Evolutionary conservation across 2,329 filamentous ascomycete species (phyloP), one percentile per base, ranked within the genome.

Genomic region (Cytospora schulzeri): DNA sequence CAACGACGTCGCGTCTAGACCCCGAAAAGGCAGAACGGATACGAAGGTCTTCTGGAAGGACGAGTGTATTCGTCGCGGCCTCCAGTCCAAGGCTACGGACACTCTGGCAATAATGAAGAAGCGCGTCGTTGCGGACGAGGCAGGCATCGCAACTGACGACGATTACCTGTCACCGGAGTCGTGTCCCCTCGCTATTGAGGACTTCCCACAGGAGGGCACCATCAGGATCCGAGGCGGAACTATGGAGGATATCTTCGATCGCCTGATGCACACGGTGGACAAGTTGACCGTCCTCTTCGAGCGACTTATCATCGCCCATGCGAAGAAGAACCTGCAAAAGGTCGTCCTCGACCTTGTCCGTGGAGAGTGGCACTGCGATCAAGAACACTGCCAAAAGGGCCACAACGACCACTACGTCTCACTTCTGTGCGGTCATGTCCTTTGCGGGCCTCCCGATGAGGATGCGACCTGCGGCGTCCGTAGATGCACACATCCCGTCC

Each of bases 231-330:
- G 65, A 6, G 65, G 65, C 8, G 62, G 65, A 4, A 57, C 52
- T 14, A 67, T 67, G 65, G 65, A 67, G 35, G 58, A 58, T n/a
- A 58, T 61, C 14, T 67, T 67, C n/a, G 62, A 67, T 24, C 31
- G 41, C 31, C 51, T 65, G 15, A 67, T 67, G 65, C 59, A 62
- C 31, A 56, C 55, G 2, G 31, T 62, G 41, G 62, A 65, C 52
- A 45, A 35, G 31, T 28, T 65, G 4, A 48, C 55, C 1, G 24
- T 33, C 3, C 29, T 65, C 22, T 8, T 62, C 14, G 65, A 60
- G 11, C 62, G 62, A 14, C 57, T 52, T 31, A 41, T 58, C 24
- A 28, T 59, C n/a, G 58, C 45, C 1, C 65, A 67, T 50, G 57
- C 58, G 5, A 59, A 55, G 22, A 41, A 57, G 19, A 67, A 67